Percentiles rank a stretch among this genome's conserved stretches.
Conservation (phyloP, 2,329 filamentous ascomycete species). For the Byssothecium circinans region DNA sequence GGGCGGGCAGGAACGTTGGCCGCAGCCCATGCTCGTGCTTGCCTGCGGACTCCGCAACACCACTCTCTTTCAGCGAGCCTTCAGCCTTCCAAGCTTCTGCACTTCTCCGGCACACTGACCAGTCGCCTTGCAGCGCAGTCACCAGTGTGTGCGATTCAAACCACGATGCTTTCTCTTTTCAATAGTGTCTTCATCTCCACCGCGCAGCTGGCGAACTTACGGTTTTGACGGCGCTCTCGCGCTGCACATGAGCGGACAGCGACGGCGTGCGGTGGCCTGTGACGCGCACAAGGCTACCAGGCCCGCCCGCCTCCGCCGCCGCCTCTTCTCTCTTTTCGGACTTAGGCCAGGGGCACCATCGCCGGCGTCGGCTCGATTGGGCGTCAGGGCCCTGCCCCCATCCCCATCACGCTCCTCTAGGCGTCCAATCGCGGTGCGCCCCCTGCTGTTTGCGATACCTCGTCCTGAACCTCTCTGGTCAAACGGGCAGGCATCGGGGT, state of each 20-base stretch:
- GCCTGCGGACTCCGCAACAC: too few species aligned
- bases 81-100: too few species aligned
- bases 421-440: background rate
- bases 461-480: slow-evolving; percentile 4
- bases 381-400: background rate
- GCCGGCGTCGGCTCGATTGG: background rate
- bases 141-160: too few species aligned
- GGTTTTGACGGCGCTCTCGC: background rate
- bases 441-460: background rate
- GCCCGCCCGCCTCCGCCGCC: background rate
- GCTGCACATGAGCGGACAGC: background rate
- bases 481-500: slow-evolving; percentile 12
- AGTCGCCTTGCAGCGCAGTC: too few species aligned
- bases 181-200: background rate
- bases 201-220: background rate
- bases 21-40: too few species aligned
- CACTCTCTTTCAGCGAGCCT: too few species aligned
- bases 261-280: too few species aligned
- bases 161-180: background rate
- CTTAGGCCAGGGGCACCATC: background rate
- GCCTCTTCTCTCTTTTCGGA: background rate
- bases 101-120: too few species aligned
- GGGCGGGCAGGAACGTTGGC: too few species aligned
- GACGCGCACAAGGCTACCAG: background rate
- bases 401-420: background rate